phyloP scores from a whole-genome alignment of 352 stramenopile genomes.

The Elongisporangium prolatum region DNA sequence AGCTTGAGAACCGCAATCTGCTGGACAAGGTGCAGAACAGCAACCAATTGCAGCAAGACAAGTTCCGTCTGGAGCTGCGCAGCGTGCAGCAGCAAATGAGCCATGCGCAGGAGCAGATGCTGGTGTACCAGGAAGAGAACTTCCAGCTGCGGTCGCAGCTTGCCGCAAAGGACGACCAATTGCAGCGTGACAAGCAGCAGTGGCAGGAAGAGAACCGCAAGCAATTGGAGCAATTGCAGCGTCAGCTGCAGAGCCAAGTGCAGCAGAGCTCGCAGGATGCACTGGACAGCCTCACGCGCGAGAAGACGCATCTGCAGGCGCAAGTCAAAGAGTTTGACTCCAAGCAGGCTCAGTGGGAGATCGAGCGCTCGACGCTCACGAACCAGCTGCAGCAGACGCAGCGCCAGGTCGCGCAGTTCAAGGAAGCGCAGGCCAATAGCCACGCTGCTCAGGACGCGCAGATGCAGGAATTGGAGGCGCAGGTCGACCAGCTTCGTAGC shows the following conservation, averaged over 20 bases:
- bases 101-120: slow-evolving; percentile 63
- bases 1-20: slow-evolving; percentile 62
- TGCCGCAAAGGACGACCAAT: slow-evolving; percentile 50
- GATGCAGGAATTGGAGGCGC: slow-evolving; percentile 39
- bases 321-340: slow-evolving; percentile 32
- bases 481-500: slow-evolving; percentile 38
- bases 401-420: slow-evolving; percentile 42
- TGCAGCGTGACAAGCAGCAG: slow-evolving; percentile 46
- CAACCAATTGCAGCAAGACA: slow-evolving; percentile 66
- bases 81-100: slow-evolving; percentile 58
- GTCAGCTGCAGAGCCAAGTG: slow-evolving; percentile 51
- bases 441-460: slow-evolving; percentile 40
- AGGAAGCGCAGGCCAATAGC: slow-evolving; percentile 52
- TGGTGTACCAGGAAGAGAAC: slow-evolving; percentile 69
- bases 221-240: slow-evolving; percentile 51
- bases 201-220: slow-evolving; percentile 55
- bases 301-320: slow-evolving; percentile 37
- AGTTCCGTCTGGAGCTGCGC: slow-evolving; percentile 59
- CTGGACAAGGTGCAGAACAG: slow-evolving; percentile 66
- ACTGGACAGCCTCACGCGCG: slow-evolving; percentile 30
- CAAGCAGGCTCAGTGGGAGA: slow-evolving; percentile 16
- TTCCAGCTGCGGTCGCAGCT: slow-evolving; percentile 49
- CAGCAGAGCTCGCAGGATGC: slow-evolving; percentile 53
- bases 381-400: slow-evolving; percentile 45
- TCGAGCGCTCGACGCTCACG: slow-evolving; percentile 43